Evolutionary conservation across 352 stramenopile genomes (phyloP).

Genomic region (Thraustochytrium sp.): DNA sequence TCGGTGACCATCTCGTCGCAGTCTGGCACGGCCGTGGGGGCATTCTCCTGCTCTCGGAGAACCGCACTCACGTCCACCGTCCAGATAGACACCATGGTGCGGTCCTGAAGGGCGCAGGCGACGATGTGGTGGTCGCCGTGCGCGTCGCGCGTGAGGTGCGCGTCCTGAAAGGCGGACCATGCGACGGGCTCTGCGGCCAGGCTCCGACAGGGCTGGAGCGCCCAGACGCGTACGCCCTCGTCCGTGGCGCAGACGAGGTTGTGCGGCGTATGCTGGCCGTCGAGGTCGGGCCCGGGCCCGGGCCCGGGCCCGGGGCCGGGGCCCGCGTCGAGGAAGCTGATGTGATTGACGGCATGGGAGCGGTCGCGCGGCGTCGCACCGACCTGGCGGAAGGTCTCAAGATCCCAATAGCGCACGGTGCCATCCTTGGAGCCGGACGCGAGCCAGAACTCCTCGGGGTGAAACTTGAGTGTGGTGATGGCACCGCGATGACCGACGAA

Average conservation of each 20-base stretch:
- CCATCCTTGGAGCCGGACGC: slow-evolving; percentile 48
- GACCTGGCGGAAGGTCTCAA: slow-evolving; percentile 49
- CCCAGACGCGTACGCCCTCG: background rate
- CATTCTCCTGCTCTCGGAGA: background rate
- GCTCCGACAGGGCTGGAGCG: background rate
- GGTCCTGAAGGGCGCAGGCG: background rate
- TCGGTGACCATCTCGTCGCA: background rate
- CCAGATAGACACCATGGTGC: slow-evolving; percentile 25
- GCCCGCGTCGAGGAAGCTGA: background rate
- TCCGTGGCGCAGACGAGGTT: slow-evolving; percentile 25
- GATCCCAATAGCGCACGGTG: slow-evolving; percentile 53
- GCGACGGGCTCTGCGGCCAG: background rate
- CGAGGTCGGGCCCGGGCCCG: too few relatives aligned
- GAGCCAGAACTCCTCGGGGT: slow-evolving; percentile 54
- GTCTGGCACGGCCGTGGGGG: too few relatives aligned
- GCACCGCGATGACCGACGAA: background rate
- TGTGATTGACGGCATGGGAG: background rate
- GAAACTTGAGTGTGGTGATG: slow-evolving; percentile 47
- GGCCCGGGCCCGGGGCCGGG: too few relatives aligned
- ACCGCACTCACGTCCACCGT: background rate
- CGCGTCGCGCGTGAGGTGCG: background rate
- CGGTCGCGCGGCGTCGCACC: background rate
- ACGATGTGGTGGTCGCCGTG: slow-evolving; percentile 4
- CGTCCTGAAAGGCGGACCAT: background rate
- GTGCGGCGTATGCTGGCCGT: background rate